A percentile compares a stretch with the other conserved stretches of the same genome.
Evolutionary conservation across 2,329 filamentous ascomycete genomes (phyloP).

Genomic region (Pestalotiopsis sp.): DNA sequence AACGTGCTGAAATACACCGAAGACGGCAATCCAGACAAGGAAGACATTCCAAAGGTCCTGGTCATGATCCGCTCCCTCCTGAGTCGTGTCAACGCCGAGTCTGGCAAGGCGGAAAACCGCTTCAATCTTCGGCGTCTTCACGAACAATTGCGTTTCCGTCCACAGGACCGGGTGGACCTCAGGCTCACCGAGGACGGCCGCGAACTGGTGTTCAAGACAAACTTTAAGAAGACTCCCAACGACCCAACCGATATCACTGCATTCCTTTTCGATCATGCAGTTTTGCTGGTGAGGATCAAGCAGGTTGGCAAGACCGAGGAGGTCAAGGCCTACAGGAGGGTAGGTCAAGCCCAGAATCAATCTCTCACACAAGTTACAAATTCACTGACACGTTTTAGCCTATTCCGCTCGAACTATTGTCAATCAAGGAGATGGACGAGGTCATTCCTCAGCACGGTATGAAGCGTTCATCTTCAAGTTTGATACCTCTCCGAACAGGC

Average conservation of each 20-base stretch:
- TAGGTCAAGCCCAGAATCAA: constrained; percentile 32
- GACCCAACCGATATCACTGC: constrained; percentile 90
- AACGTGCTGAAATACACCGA: constrained; percentile 91
- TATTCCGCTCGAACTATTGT: constrained; percentile 89
- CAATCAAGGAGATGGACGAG: constrained; percentile 97
- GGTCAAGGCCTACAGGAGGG: constrained; percentile 86
- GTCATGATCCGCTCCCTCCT: constrained; percentile 85
- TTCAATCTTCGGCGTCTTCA: constrained; percentile 94
- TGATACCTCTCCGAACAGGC: constrained; percentile 61
- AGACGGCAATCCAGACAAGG: constrained; percentile 84
- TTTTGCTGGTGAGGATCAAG: constrained; percentile 89
- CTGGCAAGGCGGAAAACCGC: constrained; percentile 95
- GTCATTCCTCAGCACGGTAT: constrained; percentile 81
- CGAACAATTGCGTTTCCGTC: constrained; percentile 86
- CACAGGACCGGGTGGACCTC: constrained; percentile 88
- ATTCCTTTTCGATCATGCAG: constrained; percentile 94
- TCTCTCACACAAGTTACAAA: too few species aligned
- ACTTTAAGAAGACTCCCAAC: constrained; percentile 88
- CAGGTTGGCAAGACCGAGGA: constrained; percentile 92
- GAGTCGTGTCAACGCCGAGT: constrained; percentile 88
- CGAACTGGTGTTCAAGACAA: constrained; percentile 91
- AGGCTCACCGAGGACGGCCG: constrained; percentile 93
- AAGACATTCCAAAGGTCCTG: constrained; percentile 90
- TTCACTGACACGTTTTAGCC: constrained; percentile 52
- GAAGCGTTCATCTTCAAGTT: constrained; percentile 85